Evolutionary conservation across 495 filamentous ascomycete species (phyloP).

Genomic region (Trichoderma reesei): DNA sequence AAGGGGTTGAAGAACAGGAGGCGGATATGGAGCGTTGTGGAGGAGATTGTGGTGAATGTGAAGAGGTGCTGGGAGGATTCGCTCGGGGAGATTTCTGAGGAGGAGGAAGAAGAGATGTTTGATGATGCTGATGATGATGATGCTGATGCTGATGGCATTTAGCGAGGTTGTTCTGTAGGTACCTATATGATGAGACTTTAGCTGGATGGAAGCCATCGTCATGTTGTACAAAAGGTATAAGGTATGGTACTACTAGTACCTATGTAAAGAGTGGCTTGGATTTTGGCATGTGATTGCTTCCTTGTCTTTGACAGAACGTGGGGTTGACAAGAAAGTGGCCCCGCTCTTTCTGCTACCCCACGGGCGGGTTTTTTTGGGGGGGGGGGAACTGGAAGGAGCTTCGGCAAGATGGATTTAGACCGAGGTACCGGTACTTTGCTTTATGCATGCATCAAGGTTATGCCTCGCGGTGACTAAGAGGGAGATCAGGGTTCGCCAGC

Average conservation of each 20-base stretch:
- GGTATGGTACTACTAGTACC: not conserved
- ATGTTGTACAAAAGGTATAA: no score
- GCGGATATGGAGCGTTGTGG: not conserved
- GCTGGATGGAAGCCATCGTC: not conserved
- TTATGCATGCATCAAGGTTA: no score
- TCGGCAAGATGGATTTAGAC: not conserved
- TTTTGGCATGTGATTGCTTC: not conserved
- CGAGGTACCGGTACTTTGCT: not conserved
- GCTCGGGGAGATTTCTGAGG: not conserved
- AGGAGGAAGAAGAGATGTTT: not conserved
- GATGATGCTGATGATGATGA: not conserved
- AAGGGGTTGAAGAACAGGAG: not conserved
- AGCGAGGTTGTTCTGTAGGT: not conserved
- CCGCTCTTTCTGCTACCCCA: slow-evolving; percentile 1
- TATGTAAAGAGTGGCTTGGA: not conserved
- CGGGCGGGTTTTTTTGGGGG: not conserved
- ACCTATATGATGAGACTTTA: not conserved
- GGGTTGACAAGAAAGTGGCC: not conserved
- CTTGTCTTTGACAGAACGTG: not conserved
- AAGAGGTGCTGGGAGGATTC: not conserved
- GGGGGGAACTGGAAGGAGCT: not conserved
- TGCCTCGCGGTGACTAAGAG: no score
- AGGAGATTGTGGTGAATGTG: not conserved
- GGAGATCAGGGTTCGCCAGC: no score
- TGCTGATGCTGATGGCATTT: no score